These are phyloP conservation scores for Xylariaceae sp. DNA, from an alignment of 2,329 filamentous ascomycete species.

Conservation along the genomic window DNA sequence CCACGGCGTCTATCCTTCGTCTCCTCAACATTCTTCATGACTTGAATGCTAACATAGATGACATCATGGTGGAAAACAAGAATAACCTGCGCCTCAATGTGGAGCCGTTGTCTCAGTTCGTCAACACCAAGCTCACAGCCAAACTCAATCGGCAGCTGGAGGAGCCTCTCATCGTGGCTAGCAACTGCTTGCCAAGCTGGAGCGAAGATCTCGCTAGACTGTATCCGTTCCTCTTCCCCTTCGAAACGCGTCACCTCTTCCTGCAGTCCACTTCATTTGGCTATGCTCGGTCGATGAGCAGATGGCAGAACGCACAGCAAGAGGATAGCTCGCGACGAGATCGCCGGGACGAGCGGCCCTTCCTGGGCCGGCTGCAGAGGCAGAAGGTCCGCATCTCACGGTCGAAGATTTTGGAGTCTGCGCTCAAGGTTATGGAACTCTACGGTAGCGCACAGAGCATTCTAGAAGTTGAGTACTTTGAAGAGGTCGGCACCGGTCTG, in stretches of 20 bases:
- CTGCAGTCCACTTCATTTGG: slow-evolving; percentile 97
- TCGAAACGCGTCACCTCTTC: slow-evolving; percentile 95
- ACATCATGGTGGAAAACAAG: slow-evolving; percentile 76
- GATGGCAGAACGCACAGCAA: slow-evolving; percentile 90
- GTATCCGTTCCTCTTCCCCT: slow-evolving; percentile 96
- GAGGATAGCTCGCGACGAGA: slow-evolving; percentile 76
- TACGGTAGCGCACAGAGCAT: slow-evolving; percentile 97
- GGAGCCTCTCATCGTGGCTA: slow-evolving; percentile 93
- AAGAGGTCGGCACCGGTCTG: slow-evolving; percentile 93
- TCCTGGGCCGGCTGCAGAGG: slow-evolving; percentile 83
- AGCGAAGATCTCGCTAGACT: slow-evolving; percentile 89
- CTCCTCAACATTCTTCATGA: slow-evolving; percentile 87
- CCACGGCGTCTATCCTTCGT: slow-evolving; percentile 80
- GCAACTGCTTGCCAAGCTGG: slow-evolving; percentile 93
- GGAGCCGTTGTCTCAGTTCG: slow-evolving; percentile 87
- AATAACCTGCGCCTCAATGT: slow-evolving; percentile 64
- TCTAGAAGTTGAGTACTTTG: slow-evolving; percentile 96
- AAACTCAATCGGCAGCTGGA: slow-evolving; percentile 96
- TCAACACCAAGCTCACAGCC: slow-evolving; percentile 96
- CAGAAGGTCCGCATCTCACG: slow-evolving; percentile 98
- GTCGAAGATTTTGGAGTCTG: slow-evolving; percentile 90
- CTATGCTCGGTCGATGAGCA: slow-evolving; percentile 92
- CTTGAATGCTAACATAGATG: slow-evolving; percentile 87
- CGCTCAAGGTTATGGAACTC: slow-evolving; percentile 96
- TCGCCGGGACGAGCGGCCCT: slow-evolving; percentile 83